Percentiles rank a stretch among this genome's conserved stretches.
These are phyloP conservation scores for Amanita molliuscula DNA, from an alignment of 768 basidiomycete species.

Conservation along the genomic window DNA sequence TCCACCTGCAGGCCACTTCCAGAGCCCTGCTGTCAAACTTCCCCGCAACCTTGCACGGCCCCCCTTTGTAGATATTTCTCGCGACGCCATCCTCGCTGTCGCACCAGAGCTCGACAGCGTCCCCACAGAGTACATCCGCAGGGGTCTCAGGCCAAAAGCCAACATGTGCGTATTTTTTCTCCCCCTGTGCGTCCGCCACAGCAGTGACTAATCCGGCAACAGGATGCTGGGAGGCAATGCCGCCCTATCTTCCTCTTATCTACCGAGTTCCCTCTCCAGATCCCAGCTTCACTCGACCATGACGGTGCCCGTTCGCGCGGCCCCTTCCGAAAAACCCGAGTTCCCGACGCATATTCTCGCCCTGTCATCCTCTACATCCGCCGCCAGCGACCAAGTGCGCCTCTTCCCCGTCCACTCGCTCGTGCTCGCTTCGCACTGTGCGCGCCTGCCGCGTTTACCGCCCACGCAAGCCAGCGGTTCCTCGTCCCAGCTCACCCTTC, in stretches of 20 bases:
- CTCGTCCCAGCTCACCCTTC: slow-evolving; percentile 28
- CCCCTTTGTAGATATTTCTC: slow-evolving; percentile 42
- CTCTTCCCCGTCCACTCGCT: slow-evolving; percentile 56
- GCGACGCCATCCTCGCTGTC: slow-evolving; percentile 49
- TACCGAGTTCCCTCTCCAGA: slow-evolving; percentile 57
- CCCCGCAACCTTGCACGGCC: slow-evolving; percentile 66
- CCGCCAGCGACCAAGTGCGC: slow-evolving; percentile 30
- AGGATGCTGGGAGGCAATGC: slow-evolving; percentile 49
- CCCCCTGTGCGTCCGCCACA: slow-evolving; percentile 8
- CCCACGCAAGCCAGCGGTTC: slow-evolving; percentile 20
- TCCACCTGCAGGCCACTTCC: slow-evolving; percentile 15
- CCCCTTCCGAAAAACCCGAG: slow-evolving; percentile 18
- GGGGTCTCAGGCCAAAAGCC: slow-evolving; percentile 39
- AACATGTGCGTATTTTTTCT: slow-evolving; percentile 25
- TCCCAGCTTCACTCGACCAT: slow-evolving; percentile 55
- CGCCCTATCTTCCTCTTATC: slow-evolving; percentile 38
- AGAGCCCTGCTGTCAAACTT: slow-evolving; percentile 40
- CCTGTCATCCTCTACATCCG: slow-evolving; percentile 36
- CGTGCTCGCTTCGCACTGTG: slow-evolving; percentile 51
- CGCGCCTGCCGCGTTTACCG: slow-evolving; percentile 43
- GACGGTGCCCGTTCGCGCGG: slow-evolving; percentile 29
- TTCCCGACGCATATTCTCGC: slow-evolving; percentile 51
- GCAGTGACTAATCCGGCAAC: slow-evolving; percentile 9
- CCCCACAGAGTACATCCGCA: slow-evolving; percentile 60
- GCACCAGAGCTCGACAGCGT: slow-evolving; percentile 58